Evolutionary conservation across 176 grass and related monocot genomes (phyloP).

Genomic region (Aegilops speltoides): DNA sequence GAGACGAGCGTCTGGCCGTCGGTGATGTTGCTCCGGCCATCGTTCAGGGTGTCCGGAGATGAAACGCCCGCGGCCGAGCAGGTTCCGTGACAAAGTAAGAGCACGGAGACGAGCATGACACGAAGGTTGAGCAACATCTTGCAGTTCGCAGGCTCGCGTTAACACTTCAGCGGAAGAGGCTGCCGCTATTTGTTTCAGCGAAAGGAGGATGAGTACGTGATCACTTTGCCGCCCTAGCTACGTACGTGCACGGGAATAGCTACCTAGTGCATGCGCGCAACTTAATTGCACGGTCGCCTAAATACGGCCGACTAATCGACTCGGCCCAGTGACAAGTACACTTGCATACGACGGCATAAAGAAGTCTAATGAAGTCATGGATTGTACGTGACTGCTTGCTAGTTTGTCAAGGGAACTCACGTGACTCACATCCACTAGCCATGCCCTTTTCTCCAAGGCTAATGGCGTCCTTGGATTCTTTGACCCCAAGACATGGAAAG

Average conservation of each 20-base stretch:
- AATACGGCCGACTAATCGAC: not conserved
- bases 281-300: not conserved
- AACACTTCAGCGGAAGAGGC: too few relatives aligned
- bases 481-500: not conserved
- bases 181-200: too few relatives aligned
- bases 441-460: not conserved
- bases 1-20: slow-evolving; percentile 38
- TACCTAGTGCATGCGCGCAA: not conserved
- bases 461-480: not conserved
- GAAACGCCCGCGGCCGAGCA: not conserved
- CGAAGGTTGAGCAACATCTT: not conserved
- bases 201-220: not conserved
- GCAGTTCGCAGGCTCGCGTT: not conserved
- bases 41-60: not conserved
- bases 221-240: not conserved
- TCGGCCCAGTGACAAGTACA: not conserved
- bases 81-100: not conserved
- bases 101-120: not conserved
- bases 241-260: not conserved
- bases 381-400: slow-evolving; percentile 17
- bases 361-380: not conserved
- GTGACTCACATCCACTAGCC: not conserved
- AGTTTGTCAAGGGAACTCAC: not conserved
- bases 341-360: not conserved
- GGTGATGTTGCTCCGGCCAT: slow-evolving; percentile 17